Percentiles rank a stretch among this genome's conserved stretches.
phyloP scores from a whole-genome alignment of 257 asterid species.

The Jacaranda copaia region DNA sequence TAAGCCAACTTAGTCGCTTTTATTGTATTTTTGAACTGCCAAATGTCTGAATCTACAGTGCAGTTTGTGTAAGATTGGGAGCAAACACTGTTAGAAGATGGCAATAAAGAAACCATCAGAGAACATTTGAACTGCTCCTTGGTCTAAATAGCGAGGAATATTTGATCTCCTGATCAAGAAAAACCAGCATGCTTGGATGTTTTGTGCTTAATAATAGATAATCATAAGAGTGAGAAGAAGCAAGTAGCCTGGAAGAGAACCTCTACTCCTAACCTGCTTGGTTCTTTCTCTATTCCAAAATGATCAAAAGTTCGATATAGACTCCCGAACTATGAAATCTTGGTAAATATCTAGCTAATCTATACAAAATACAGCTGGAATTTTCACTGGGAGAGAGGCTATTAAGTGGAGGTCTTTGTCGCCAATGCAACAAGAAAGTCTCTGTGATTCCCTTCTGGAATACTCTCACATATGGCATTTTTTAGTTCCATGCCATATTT shows the following conservation, averaged over 20 bases:
- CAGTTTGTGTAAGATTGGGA: neutral
- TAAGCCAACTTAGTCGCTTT: no score
- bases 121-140: neutral
- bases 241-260: neutral
- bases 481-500: conserved; percentile 49
- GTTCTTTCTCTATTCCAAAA: no score
- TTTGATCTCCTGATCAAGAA: neutral
- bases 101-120: neutral
- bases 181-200: neutral
- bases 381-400: neutral
- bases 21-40: no score
- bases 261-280: no score
- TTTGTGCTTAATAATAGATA: neutral
- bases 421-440: conserved; percentile 57
- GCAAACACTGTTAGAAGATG: neutral
- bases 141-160: neutral
- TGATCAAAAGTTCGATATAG: no score
- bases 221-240: neutral
- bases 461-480: conserved; percentile 46
- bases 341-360: neutral
- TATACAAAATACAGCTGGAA: neutral
- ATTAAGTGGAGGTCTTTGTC: conserved; percentile 35
- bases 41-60: neutral
- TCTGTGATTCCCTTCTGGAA: conserved; percentile 48
- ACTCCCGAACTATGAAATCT: no score